Conservation (phyloP, 2,329 filamentous ascomycete genomes). For the Monilinia fructicola region DNA sequence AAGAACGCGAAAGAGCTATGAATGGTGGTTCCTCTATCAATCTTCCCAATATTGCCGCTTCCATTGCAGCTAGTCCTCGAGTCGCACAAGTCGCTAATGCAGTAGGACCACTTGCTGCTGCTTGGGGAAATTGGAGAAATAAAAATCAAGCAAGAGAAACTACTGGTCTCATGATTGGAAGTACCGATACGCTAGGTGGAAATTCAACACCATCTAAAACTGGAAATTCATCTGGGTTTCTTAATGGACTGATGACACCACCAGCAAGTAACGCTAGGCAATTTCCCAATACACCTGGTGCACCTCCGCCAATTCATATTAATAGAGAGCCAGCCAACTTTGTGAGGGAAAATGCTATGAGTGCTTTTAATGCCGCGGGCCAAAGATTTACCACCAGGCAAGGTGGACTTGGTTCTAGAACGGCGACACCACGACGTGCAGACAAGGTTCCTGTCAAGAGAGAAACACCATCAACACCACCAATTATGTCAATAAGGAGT, state of each 20-base stretch:
- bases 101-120: conserved; percentile 76
- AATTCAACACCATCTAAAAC: conserved; percentile 29
- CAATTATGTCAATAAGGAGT: conserved; percentile 57
- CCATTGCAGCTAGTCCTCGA: conserved; percentile 67
- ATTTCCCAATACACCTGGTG: conserved; percentile 17
- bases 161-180: conserved; percentile 31
- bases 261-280: conserved; percentile 58
- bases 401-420: conserved; percentile 31
- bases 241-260: conserved; percentile 85
- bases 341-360: conserved; percentile 36
- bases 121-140: conserved; percentile 87
- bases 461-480: conserved; percentile 51
- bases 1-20: conserved; percentile 84
- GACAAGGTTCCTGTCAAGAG: conserved; percentile 45
- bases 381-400: conserved; percentile 56
- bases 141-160: conserved; percentile 50
- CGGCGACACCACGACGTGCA: conserved; percentile 41
- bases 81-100: conserved; percentile 82
- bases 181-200: conserved; percentile 26
- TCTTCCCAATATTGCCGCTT: conserved; percentile 74
- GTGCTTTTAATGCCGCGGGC: conserved; percentile 60
- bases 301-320: conserved; percentile 39
- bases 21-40: conserved; percentile 65
- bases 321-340: conserved; percentile 47
- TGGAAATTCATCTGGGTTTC: conserved; percentile 55